Evolutionary conservation across 495 filamentous ascomycete species (phyloP), one percentile per base, ranked within the genome.

Genomic region (Lineolata rhizophorae): DNA sequence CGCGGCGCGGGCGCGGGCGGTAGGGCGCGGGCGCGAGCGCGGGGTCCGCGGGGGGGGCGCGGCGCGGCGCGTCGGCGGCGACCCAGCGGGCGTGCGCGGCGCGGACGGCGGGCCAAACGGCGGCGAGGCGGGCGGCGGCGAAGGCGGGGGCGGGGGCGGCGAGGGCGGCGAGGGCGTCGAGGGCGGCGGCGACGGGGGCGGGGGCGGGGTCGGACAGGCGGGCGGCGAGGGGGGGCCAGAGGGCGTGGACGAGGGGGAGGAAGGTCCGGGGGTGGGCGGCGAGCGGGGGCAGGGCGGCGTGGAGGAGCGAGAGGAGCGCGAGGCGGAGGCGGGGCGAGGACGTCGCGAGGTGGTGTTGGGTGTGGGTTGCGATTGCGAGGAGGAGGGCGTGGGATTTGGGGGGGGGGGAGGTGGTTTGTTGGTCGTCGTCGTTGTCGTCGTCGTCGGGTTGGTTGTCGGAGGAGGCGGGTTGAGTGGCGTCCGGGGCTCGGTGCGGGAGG

Each of bases 291-390:
- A 71, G 58, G 5, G 76, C 67, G 3, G 71, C 73, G 14, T 61
- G 50, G 19, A 93, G 61, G 5, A 94, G 72, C 10, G 21, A 60
- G 28, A 93, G 66, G 1, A 94, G 63, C 2, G 69, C 75, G 14
- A 66, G 64, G 18, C 85, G 77, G 18, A 97, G 65, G 19, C 68
- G 61, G 0, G 79, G 72, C 2, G 81, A 77, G 3, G 80, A 67
- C 0, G 77, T 76, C 20, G 80, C 76, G n/a, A 94, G 65, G 50
- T 92, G 79, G 39, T 84, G 72, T 41, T 56, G 52, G 10, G 54
- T 57, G 11, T 58, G 49, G 21, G 48, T 37, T 2, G 51, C 47
- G 17, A 60, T 55, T 20, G 49, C 47, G 16, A 52, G 39, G n/a
- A 58, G 39, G 29, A 58, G 31, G 15, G 76, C n/a, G 70, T 74